phyloP scores from a whole-genome alignment of 2,329 filamentous ascomycete species.

The Phyllosticta citribraziliensis region DNA sequence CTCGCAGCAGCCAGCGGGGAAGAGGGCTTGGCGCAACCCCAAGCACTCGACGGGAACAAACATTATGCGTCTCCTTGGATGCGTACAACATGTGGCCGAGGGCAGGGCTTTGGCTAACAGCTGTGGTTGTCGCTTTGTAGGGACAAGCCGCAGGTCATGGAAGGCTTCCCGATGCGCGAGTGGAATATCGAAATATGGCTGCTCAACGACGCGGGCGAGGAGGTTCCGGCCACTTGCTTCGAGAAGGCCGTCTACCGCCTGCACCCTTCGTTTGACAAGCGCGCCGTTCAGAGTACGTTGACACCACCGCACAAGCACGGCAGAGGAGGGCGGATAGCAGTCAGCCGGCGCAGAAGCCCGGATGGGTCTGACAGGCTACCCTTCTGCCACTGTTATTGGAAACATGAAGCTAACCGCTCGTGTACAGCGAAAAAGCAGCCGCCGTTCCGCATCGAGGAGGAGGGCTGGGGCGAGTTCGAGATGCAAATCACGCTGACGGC shows the following conservation, averaged over 20 bases:
- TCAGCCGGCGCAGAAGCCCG: too few species aligned
- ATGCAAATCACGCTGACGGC: conserved; percentile 78
- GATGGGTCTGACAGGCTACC: too few species aligned
- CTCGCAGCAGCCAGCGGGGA: neutral
- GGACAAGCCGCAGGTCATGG: conserved; percentile 69
- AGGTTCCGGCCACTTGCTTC: conserved; percentile 74
- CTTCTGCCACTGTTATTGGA: too few species aligned
- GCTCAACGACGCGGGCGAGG: conserved; percentile 75
- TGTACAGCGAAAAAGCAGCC: conserved; percentile 64
- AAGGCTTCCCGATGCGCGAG: conserved; percentile 83
- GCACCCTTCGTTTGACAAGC: conserved; percentile 86
- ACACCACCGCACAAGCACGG: neutral
- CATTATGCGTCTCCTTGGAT: neutral
- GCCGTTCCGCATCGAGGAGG: conserved; percentile 82
- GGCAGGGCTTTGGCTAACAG: neutral
- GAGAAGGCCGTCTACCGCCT: conserved; percentile 88
- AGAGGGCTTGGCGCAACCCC: neutral
- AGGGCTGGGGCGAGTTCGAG: conserved; percentile 98
- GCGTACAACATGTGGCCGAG: neutral
- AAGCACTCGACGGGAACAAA: neutral
- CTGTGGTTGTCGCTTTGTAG: conserved; percentile 32
- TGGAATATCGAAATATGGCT: conserved; percentile 86
- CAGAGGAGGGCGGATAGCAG: neutral
- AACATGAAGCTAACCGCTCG: neutral
- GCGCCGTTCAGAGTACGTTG: conserved; percentile 62